These are phyloP conservation scores for Nannizziopsis arthrosporioides DNA, from an alignment of 2,329 filamentous ascomycete genomes.

Conservation along the genomic window DNA sequence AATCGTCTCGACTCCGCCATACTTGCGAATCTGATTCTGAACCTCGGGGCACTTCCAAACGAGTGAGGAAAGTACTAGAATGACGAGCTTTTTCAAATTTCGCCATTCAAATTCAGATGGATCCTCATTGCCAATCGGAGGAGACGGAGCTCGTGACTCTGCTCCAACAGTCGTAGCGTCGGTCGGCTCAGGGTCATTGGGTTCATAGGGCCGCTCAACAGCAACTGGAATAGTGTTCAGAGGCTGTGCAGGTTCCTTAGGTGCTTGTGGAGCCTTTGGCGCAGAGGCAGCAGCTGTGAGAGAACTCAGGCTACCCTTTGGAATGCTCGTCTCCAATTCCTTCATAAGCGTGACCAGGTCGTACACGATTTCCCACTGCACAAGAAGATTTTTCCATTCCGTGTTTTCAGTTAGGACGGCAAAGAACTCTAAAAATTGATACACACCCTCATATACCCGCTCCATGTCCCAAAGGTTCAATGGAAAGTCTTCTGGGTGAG, in stretches of 20 bases:
- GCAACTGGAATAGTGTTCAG: constrained; percentile 30
- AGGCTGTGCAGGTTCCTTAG: constrained; percentile 19
- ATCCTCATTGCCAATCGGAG: constrained; percentile 45
- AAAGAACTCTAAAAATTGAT: constrained; percentile 89
- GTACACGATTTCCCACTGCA: constrained; percentile 83
- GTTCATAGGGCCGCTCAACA: constrained; percentile 57
- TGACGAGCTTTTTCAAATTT: constrained; percentile 85
- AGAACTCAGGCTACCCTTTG: constrained; percentile 58
- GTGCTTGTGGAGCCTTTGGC: constrained; percentile 24
- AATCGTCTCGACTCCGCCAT: constrained; percentile 76
- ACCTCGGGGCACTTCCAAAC: constrained; percentile 78
- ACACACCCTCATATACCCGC: constrained; percentile 84
- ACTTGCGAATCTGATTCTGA: constrained; percentile 73
- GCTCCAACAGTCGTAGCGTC: constrained; percentile 29
- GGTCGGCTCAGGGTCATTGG: constrained; percentile 31
- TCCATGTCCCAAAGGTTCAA: constrained; percentile 98
- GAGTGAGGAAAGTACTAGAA: constrained; percentile 77
- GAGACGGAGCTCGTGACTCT: constrained; percentile 35
- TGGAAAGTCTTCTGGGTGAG: constrained; percentile 75
- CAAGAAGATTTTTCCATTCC: constrained; percentile 70
- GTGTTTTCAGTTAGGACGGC: constrained; percentile 77
- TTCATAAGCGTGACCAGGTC: constrained; percentile 79
- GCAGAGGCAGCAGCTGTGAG: constrained; percentile 16
- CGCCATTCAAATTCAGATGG: constrained; percentile 58
- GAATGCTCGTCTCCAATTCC: constrained; percentile 76